Conservation (phyloP, 2,329 filamentous ascomycete genomes). For the Pseudomassariella vexata region DNA sequence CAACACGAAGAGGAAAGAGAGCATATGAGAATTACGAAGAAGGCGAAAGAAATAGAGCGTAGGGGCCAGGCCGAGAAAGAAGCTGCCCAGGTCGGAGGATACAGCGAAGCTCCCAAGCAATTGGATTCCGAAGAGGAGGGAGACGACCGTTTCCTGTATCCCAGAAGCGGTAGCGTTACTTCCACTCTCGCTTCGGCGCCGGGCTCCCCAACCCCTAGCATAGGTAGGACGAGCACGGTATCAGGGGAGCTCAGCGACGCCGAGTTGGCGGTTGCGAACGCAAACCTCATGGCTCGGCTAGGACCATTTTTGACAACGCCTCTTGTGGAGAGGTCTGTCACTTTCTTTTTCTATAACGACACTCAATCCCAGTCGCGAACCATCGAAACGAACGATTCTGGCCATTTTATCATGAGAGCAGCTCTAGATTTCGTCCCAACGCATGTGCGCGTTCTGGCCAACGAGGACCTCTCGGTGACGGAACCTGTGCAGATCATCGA, state of each 20-base stretch:
- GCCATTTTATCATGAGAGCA: constrained; percentile 78
- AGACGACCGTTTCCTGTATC: constrained; percentile 12
- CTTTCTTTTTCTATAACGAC: constrained; percentile 93
- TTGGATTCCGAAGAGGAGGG: constrained; percentile 36
- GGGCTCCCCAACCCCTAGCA: constrained; percentile 36
- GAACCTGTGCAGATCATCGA: constrained; percentile 75
- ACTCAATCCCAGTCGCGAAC: constrained; percentile 75
- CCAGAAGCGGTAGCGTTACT: constrained; percentile 7
- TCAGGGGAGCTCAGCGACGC: constrained; percentile 60
- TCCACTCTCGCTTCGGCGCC: constrained; percentile 27
- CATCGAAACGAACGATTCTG: constrained; percentile 78
- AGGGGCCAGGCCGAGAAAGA: constrained; percentile 67
- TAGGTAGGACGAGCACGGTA: constrained; percentile 27
- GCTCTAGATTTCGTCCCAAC: constrained; percentile 87
- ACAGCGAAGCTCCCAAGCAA: constrained; percentile 59
- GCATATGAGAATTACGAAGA: constrained; percentile 62
- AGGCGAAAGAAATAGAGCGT: constrained; percentile 72
- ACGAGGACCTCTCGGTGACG: constrained; percentile 75
- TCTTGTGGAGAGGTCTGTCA: constrained; percentile 70
- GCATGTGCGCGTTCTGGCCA: constrained; percentile 79
- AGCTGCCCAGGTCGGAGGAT: constrained; percentile 64
- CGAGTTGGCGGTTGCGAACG: constrained; percentile 75
- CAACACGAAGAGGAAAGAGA: constrained; percentile 45
- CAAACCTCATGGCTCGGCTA: constrained; percentile 80
- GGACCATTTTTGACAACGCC: constrained; percentile 87